phyloP scores from a whole-genome alignment of 2,329 filamentous ascomycete genomes.

The Xylariaceae sp. region DNA sequence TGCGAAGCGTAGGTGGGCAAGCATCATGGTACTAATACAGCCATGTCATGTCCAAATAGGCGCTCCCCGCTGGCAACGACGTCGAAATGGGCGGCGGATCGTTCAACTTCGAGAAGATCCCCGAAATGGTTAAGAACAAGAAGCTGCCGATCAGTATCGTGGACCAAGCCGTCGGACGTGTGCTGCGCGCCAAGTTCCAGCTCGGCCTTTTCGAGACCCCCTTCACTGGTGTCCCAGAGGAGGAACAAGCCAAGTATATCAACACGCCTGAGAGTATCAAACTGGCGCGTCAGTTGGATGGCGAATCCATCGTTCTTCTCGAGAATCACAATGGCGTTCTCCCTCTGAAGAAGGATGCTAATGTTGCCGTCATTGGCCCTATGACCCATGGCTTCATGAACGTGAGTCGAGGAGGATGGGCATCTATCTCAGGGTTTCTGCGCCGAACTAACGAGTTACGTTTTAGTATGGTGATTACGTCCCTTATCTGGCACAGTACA shows the following conservation, averaged over 20 bases:
- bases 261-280: slow-evolving; percentile 55
- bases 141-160: slow-evolving; percentile 54
- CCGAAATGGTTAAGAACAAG: slow-evolving; percentile 56
- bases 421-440: too few relatives aligned
- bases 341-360: slow-evolving; percentile 57
- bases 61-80: slow-evolving; percentile 64
- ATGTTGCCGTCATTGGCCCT: slow-evolving; percentile 67
- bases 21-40: slow-evolving; percentile 3
- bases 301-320: slow-evolving; percentile 57
- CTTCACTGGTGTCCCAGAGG: slow-evolving; percentile 52
- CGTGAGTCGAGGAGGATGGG: slow-evolving; percentile 43
- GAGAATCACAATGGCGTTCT: slow-evolving; percentile 52
- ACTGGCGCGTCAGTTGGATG: slow-evolving; percentile 57
- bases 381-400: slow-evolving; percentile 70
- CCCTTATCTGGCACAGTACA: slow-evolving; percentile 56
- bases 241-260: slow-evolving; percentile 52
- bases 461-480: slow-evolving; percentile 67
- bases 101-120: slow-evolving; percentile 64
- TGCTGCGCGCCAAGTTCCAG: slow-evolving; percentile 63
- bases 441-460: slow-evolving; percentile 4
- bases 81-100: slow-evolving; percentile 73
- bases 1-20: too few relatives aligned
- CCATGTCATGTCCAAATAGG: slow-evolving; percentile 32
- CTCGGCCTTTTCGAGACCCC: slow-evolving; percentile 68
- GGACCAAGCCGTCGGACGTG: slow-evolving; percentile 60